Conservation (phyloP, 2,329 filamentous ascomycete genomes). For the Cladophialophora immunda region DNA sequence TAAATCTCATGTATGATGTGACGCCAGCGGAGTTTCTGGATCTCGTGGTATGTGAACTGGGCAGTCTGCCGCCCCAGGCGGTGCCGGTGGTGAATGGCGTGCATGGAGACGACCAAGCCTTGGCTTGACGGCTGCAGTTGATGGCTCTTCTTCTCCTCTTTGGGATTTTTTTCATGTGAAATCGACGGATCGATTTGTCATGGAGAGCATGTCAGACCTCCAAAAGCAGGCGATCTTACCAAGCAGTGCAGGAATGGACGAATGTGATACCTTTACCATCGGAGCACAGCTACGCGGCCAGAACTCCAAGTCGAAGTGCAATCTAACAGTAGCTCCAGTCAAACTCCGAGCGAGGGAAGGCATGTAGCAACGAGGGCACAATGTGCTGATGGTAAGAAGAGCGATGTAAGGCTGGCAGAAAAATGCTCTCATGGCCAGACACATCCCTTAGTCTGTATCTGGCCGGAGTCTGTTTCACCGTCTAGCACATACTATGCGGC, state of each 20-base stretch:
- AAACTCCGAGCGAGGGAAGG: not conserved
- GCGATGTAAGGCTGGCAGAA: not conserved
- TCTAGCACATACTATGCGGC: not conserved
- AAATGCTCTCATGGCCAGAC: not conserved
- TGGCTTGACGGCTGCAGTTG: conserved; percentile 25
- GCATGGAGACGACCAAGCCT: conserved; percentile 39
- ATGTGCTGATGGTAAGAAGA: not conserved
- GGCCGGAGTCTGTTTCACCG: not conserved
- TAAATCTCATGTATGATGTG: conserved; percentile 88
- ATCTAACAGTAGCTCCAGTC: not conserved
- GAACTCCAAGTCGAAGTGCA: not conserved
- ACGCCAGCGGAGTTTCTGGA: conserved; percentile 87
- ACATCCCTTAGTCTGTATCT: not conserved
- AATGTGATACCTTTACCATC: not conserved
- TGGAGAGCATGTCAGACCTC: not conserved
- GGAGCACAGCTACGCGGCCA: not conserved
- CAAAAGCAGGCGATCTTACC: not conserved
- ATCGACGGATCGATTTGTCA: not conserved
- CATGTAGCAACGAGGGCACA: not conserved
- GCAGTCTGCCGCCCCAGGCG: conserved; percentile 83
- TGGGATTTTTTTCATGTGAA: not conserved
- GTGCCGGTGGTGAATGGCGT: conserved; percentile 70
- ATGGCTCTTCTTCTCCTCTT: not conserved
- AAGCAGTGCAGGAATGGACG: not conserved
- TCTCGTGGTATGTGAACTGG: conserved; percentile 90